These are phyloP conservation scores for Cucumis cinereus DNA, from an alignment of 306 rosid species.

Conservation along the genomic window DNA sequence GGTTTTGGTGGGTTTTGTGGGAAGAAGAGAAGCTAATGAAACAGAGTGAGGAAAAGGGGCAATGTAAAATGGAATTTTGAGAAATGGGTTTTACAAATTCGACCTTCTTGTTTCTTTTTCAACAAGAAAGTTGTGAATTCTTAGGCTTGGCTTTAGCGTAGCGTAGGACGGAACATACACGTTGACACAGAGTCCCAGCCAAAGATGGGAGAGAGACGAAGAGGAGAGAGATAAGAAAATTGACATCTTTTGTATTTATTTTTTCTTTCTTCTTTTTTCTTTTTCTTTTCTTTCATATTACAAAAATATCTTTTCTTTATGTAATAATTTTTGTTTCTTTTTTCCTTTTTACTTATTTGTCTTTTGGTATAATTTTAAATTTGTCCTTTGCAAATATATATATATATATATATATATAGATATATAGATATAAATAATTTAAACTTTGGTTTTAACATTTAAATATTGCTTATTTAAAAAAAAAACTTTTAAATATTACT, in stretches of 20 bases:
- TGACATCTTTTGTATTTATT: neutral
- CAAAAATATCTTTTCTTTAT: too few species aligned
- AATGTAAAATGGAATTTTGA: neutral
- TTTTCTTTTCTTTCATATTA: too few species aligned
- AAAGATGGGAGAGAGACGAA: neutral
- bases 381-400: too few species aligned
- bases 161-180: neutral
- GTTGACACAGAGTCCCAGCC: neutral
- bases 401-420: too few species aligned
- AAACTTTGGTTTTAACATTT: too few species aligned
- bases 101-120: constrained; percentile 10
- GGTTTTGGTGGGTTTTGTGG: neutral
- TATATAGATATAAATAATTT: too few species aligned
- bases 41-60: neutral
- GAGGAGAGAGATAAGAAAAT: neutral
- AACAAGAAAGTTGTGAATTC: constrained; percentile 14
- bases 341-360: too few species aligned
- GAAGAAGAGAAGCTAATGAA: neutral
- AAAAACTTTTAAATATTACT: too few species aligned
- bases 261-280: too few species aligned
- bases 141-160: neutral
- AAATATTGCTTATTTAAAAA: too few species aligned
- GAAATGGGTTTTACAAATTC: constrained; percentile 2
- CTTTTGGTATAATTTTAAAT: too few species aligned
- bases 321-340: too few species aligned